phyloP scores from a whole-genome alignment of 1,284 basidiomycete genomes.

The Papiliotrema terrestris region DNA sequence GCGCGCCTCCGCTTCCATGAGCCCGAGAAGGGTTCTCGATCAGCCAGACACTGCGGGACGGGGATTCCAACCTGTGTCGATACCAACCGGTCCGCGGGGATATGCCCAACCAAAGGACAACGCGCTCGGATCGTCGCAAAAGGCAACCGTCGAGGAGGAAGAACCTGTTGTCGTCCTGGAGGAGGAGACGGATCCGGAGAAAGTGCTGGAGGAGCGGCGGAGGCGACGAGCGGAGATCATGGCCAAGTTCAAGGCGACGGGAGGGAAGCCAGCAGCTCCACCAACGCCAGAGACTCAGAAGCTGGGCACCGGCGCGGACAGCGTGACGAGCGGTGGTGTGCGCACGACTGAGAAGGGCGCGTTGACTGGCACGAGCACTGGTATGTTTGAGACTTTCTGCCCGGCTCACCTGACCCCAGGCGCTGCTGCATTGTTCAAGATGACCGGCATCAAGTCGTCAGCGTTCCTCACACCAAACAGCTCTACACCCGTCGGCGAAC shows the following conservation, averaged over 20 bases:
- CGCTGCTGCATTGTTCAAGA: conserved; percentile 34
- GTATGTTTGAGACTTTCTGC: conserved; percentile 13
- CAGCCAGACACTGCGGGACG: conserved; percentile 1
- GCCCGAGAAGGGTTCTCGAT: background rate
- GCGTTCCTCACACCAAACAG: conserved; percentile 13
- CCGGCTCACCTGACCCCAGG: conserved; percentile 11
- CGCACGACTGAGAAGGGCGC: conserved; percentile 21
- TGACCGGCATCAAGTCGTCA: conserved; percentile 27
- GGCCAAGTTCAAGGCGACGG: conserved; percentile 63
- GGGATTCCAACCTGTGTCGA: conserved; percentile 19
- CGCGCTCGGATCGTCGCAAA: background rate
- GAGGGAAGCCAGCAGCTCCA: conserved; percentile 15
- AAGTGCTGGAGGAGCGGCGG: conserved; percentile 70
- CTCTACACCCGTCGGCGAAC: conserved; percentile 28
- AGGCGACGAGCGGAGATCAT: conserved; percentile 78
- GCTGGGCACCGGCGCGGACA: conserved; percentile 31
- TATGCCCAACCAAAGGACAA: conserved; percentile 1
- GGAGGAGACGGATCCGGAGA: conserved; percentile 63
- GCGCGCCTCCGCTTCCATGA: conserved; percentile 1
- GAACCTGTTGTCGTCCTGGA: conserved; percentile 47
- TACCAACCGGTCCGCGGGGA: conserved; percentile 20
- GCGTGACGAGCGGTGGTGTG: conserved; percentile 33
- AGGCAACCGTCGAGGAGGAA: conserved; percentile 10
- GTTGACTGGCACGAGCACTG: conserved; percentile 16
- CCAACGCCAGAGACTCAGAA: background rate